Conservation (phyloP, 768 basidiomycete genomes). For the Boletales sp. region DNA sequence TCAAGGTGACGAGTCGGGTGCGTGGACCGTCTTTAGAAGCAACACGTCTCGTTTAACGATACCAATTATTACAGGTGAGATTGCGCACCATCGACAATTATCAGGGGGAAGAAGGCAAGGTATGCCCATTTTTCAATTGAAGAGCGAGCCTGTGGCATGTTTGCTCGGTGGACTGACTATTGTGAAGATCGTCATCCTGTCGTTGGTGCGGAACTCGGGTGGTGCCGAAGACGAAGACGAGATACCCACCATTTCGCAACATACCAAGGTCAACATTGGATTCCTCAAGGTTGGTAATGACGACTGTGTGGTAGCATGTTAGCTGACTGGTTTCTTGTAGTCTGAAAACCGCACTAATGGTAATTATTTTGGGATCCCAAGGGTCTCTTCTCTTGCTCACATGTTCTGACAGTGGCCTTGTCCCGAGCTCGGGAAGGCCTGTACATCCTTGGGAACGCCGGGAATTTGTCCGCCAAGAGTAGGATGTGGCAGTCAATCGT, state of each 20-base stretch:
- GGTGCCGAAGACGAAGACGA: constrained; percentile 35
- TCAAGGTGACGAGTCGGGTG: constrained; percentile 53
- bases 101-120: constrained; percentile 71
- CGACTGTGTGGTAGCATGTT: neutral
- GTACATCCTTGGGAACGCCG: constrained; percentile 67
- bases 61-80: constrained; percentile 43
- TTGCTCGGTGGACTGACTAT: neutral
- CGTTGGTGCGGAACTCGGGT: constrained; percentile 70
- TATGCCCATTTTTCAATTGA: constrained; percentile 10
- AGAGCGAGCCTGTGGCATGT: neutral
- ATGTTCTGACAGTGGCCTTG: constrained; percentile 48
- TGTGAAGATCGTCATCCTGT: constrained; percentile 64
- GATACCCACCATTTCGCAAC: constrained; percentile 7
- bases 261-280: constrained; percentile 47
- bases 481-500: constrained; percentile 57
- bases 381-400: neutral
- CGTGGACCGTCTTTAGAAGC: constrained; percentile 9
- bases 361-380: constrained; percentile 9
- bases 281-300: constrained; percentile 59
- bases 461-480: constrained; percentile 46
- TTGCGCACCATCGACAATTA: constrained; percentile 76
- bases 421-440: constrained; percentile 74
- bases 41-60: neutral
- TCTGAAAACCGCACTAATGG: constrained; percentile 56
- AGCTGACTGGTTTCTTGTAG: constrained; percentile 25